These are phyloP conservation scores for Silene coronaria DNA, from an alignment of 179 eudicot species.

Conservation along the genomic window DNA sequence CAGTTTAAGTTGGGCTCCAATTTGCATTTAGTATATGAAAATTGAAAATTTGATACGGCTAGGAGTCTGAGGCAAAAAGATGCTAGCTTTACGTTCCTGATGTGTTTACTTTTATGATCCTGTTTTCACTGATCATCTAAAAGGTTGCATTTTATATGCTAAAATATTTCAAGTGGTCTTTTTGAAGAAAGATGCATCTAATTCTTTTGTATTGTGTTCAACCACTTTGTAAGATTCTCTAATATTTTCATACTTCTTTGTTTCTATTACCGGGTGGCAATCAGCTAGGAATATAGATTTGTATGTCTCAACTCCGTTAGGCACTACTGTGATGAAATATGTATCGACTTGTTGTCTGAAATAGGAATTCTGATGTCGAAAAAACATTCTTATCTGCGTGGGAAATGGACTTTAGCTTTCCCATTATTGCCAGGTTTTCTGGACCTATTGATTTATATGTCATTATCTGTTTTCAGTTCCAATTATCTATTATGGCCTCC, in stretches of 20 bases:
- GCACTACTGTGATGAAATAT: neutral
- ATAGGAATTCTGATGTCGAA: neutral
- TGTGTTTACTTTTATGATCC: neutral
- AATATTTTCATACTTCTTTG: neutral
- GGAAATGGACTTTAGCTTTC: neutral
- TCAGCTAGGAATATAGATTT: neutral
- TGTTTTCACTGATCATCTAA: conserved; percentile 3
- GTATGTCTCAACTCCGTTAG: neutral
- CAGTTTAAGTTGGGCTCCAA: too few species aligned
- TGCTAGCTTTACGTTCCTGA: neutral
- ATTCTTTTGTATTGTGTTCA: neutral
- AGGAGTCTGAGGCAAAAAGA: neutral
- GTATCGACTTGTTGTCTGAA: neutral
- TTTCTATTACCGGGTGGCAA: neutral
- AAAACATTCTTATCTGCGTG: neutral
- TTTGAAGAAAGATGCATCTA: neutral
- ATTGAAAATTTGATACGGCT: neutral
- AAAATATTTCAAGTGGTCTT: neutral
- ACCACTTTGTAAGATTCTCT: neutral
- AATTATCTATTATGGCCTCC: conserved; percentile 64
- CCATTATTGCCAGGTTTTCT: neutral
- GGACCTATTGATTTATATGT: conserved; percentile 7
- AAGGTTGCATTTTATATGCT: neutral
- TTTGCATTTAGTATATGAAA: neutral
- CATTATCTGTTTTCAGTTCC: conserved; percentile 48